These are phyloP conservation scores for Auriscalpium vulgare DNA, from an alignment of 768 basidiomycete species.

Conservation along the genomic window DNA sequence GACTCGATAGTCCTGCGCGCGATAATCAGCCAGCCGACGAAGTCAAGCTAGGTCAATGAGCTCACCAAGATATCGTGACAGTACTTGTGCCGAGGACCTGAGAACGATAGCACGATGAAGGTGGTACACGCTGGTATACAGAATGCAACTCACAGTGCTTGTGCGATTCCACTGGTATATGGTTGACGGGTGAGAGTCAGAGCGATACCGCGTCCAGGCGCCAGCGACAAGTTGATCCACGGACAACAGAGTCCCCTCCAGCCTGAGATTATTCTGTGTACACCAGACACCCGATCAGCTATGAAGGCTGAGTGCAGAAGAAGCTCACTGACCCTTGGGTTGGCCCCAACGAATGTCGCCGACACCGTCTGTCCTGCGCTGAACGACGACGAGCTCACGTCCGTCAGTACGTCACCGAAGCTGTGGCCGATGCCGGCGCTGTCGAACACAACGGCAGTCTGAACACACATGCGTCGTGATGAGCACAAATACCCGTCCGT, in stretches of 20 bases:
- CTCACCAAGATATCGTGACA: conserved; percentile 61
- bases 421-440: conserved; percentile 42
- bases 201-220: conserved; percentile 50
- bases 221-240: conserved; percentile 45
- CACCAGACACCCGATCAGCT: not conserved
- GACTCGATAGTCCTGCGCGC: conserved; percentile 51
- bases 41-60: not conserved
- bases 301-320: not conserved
- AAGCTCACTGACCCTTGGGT: conserved; percentile 50
- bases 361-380: conserved; percentile 48
- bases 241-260: conserved; percentile 66
- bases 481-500: not conserved
- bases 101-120: not conserved
- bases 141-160: conserved; percentile 34
- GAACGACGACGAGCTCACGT: conserved; percentile 47
- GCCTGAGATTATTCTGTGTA: conserved; percentile 68
- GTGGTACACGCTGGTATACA: not conserved
- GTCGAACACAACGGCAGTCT: conserved; percentile 62
- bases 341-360: conserved; percentile 66
- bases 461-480: not conserved
- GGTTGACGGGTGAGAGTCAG: conserved; percentile 77
- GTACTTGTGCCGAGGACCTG: conserved; percentile 54
- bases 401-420: conserved; percentile 54
- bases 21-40: not conserved
- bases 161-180: conserved; percentile 57